Base-by-base conservation (phyloP, 345 rosid genomes). In the Syzygium aqueum region DNA sequence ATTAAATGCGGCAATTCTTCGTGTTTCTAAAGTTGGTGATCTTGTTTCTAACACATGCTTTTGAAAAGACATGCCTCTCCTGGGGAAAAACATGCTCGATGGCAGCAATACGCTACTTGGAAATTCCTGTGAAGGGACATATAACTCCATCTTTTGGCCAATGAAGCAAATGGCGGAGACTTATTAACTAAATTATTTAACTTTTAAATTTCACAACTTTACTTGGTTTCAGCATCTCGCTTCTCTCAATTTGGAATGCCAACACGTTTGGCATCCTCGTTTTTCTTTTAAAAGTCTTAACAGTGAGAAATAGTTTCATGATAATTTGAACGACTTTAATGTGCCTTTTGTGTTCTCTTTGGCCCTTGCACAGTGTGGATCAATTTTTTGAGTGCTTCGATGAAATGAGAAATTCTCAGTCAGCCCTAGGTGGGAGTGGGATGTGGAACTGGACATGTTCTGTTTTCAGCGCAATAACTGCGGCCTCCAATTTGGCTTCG, bases 391-490 rank as follows among this genome's bases (percentile, higher is more conserved):
- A 96, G 91, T 97, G 99, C 88, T 93, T 97, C 87, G 99, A 97
- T 91, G 99, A 92, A 90, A 90, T 97, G 92, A 93, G 98, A 93
- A 94, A 91, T 92, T 95, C 94, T 86, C 99, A 95, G 89, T 93
- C 97, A 88, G 96, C 96, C 87, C 88, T 93, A 89, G 99, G 98
- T 87, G 92, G 94, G 92, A 96, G 97, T 89, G 99, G 98, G 88
- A 92, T 96, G 97, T 96, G 97, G 97, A 94, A 95, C 90, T 96
- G 99, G 99, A 95, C 99, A 84, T 93, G 95, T 89, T 97, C 99
- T 86, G 99, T 97, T 86, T 95, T 96, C 90, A 94, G 96, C 89
- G 98, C 99, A 61, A 94, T 97, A 92, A 97, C 96, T 91, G 98
- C 99, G 87, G 98, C 99, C 65, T 97, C 99, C 89, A 96, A 94